Percentiles rank a stretch among this genome's conserved stretches.
phyloP scores from a whole-genome alignment of 495 filamentous ascomycete genomes.

The Aspergillus coremiiformis region DNA sequence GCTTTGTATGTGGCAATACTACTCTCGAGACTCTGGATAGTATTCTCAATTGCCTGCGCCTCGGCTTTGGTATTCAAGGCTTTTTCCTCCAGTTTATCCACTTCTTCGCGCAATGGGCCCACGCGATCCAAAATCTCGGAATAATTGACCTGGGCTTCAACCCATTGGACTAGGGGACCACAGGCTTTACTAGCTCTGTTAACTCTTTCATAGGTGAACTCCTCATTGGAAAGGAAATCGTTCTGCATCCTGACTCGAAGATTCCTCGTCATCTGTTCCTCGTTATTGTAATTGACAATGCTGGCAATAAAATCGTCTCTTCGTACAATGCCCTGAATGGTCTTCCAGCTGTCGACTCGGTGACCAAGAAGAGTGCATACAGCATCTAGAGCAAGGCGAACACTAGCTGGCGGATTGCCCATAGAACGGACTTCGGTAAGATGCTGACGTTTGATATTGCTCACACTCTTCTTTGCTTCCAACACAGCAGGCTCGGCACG shows the following conservation, averaged over 20 bases:
- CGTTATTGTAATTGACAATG: constrained; percentile 96
- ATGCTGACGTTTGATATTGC: constrained; percentile 95
- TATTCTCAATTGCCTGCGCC: constrained; percentile 84
- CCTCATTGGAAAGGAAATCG: constrained; percentile 81
- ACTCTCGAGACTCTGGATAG: constrained; percentile 70
- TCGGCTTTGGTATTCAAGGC: constrained; percentile 90
- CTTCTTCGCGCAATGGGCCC: constrained; percentile 87
- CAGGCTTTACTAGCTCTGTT: constrained; percentile 94
- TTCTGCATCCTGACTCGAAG: constrained; percentile 83
- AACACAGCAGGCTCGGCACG: constrained; percentile 87
- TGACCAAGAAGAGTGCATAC: constrained; percentile 93
- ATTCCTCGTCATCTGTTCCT: constrained; percentile 81
- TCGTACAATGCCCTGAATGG: constrained; percentile 78
- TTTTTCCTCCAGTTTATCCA: constrained; percentile 74
- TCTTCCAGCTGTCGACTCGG: constrained; percentile 83
- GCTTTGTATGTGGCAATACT: constrained; percentile 96
- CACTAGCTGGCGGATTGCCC: constrained; percentile 80
- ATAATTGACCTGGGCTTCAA: constrained; percentile 93
- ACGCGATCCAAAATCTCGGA: constrained; percentile 94
- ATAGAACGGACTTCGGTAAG: constrained; percentile 97
- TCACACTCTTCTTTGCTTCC: constrained; percentile 90
- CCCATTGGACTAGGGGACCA: constrained; percentile 95
- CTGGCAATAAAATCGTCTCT: constrained; percentile 95
- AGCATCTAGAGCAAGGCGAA: constrained; percentile 86
- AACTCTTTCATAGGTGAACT: constrained; percentile 93